These are phyloP conservation scores for Rhodomyrtus psidioides DNA, from an alignment of 441 rosid genomes.

Conservation along the genomic window DNA sequence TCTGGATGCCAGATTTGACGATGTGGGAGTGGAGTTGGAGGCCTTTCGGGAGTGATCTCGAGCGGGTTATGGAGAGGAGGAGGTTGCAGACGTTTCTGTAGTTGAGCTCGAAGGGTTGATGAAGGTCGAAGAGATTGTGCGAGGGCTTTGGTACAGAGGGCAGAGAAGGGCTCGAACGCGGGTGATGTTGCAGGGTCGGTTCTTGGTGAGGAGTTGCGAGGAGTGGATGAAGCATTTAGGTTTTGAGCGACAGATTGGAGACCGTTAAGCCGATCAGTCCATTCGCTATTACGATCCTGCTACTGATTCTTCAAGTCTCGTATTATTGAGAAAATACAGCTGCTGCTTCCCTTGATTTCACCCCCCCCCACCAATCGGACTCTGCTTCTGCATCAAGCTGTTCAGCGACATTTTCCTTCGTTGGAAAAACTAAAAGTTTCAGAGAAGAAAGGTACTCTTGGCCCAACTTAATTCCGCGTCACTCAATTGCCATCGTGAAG, in stretches of 20 bases:
- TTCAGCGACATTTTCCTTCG: no score
- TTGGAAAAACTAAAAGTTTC: no score
- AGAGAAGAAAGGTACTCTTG: no score
- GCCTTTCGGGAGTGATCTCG: slow-evolving; percentile 47
- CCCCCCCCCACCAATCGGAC: no score
- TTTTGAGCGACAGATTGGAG: background rate
- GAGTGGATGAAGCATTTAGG: background rate
- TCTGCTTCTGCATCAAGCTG: no score
- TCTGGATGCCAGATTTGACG: slow-evolving; percentile 54
- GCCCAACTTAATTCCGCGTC: no score
- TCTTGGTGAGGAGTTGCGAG: background rate
- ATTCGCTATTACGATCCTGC: background rate
- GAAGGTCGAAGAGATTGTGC: background rate
- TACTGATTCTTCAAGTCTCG: background rate
- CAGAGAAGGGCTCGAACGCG: background rate
- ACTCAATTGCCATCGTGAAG: no score
- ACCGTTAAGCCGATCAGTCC: background rate
- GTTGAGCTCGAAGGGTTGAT: slow-evolving; percentile 17
- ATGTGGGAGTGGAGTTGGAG: slow-evolving; percentile 66
- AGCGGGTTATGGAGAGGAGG: slow-evolving; percentile 45
- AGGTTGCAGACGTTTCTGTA: slow-evolving; percentile 44
- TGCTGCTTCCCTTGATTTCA: no score
- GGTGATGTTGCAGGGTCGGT: background rate
- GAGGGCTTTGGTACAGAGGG: background rate
- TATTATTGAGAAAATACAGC: no score